Base-by-base conservation (phyloP, 1,284 basidiomycete genomes). In the Apiotrichum laibachii region DNA sequence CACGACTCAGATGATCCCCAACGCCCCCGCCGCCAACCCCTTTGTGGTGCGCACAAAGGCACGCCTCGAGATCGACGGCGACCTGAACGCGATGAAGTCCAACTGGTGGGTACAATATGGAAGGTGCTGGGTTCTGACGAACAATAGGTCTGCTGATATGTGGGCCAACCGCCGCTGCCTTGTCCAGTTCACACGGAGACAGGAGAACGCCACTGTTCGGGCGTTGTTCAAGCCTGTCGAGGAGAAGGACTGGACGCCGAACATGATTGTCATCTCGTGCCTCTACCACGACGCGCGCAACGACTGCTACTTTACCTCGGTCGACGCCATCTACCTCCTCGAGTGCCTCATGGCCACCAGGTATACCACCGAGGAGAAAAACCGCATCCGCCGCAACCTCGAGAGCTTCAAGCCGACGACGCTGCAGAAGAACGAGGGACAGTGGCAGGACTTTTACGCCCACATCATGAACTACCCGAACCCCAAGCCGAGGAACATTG, bases 311-410 rank as follows among this genome's bases (percentile, higher is more conserved):
- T 86, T 93, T 65, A 98, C 94, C 15, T 95, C 92, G 0, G 94
- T 97, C 62, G 94, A 98, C 75, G 87, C 92, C 72, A 95, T 98
- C 72, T 91, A 89, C 73, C 83, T 97, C 18, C 85, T 98, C 54
- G 92, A 97, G 78, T 86, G 88, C 15, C 83, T 98, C 47, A 88
- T 93, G 35, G 88, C 87, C 31, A 85, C 85, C 43, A 83, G 87
- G 50, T 95, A 96, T 72, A 87, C 88, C 21, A 89, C 95, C 45
- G 92, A 95, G 76, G 94, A 97, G 82, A 97, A 96, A 83, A 97
- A 97, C 72, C 84, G 94, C 44, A 96, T 97, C 67, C 83, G 95
- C 55, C 84, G 94, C 57, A 97, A 97, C 76, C 81, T 98, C 39
- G 93, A 98, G 77, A 91, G 90, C 21, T 89, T 96, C 73, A 84